Evolutionary conservation across 495 filamentous ascomycete genomes (phyloP).

Genomic region (Polyplosphaeria fusca): DNA sequence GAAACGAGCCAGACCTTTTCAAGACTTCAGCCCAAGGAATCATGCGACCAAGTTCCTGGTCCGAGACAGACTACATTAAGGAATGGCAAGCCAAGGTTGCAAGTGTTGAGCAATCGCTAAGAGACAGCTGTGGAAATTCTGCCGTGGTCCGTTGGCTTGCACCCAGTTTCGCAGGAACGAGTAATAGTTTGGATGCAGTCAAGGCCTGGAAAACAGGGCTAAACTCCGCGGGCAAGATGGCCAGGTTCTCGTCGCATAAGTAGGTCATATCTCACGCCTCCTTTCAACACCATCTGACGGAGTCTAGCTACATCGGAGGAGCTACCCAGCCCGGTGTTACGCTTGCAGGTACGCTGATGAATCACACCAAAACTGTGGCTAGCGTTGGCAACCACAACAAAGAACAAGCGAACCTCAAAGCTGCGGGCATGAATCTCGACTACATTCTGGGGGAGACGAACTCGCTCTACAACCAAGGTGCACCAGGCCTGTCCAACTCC

Average conservation of each 20-base stretch:
- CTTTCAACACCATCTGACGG: constrained; percentile 6
- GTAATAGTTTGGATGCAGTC: constrained; percentile 52
- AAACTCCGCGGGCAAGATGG: constrained; percentile 50
- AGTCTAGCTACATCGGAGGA: constrained; percentile 60
- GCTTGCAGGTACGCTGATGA: constrained; percentile 62
- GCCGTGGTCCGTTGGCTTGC: constrained; percentile 53
- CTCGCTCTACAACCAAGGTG: constrained; percentile 62
- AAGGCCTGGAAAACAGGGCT: constrained; percentile 53
- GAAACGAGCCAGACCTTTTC: constrained; percentile 67
- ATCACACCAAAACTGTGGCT: constrained; percentile 56
- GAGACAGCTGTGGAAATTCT: constrained; percentile 46
- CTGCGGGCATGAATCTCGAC: constrained; percentile 41
- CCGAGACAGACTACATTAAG: constrained; percentile 55
- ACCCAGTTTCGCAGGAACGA: constrained; percentile 58
- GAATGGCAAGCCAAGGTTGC: constrained; percentile 60
- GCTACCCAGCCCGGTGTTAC: constrained; percentile 61
- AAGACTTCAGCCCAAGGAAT: constrained; percentile 52
- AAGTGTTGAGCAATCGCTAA: constrained; percentile 49
- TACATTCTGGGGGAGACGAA: constrained; percentile 67
- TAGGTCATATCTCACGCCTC: constrained; percentile 36
- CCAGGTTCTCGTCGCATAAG: constrained; percentile 63
- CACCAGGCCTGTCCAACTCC: constrained; percentile 60
- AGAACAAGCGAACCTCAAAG: constrained; percentile 2
- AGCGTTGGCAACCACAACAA: constrained; percentile 47
- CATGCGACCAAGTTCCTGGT: constrained; percentile 54